Evolutionary conservation across 1,284 basidiomycete species (phyloP).

Genomic region (Cutaneotrichosporon sp.): DNA sequence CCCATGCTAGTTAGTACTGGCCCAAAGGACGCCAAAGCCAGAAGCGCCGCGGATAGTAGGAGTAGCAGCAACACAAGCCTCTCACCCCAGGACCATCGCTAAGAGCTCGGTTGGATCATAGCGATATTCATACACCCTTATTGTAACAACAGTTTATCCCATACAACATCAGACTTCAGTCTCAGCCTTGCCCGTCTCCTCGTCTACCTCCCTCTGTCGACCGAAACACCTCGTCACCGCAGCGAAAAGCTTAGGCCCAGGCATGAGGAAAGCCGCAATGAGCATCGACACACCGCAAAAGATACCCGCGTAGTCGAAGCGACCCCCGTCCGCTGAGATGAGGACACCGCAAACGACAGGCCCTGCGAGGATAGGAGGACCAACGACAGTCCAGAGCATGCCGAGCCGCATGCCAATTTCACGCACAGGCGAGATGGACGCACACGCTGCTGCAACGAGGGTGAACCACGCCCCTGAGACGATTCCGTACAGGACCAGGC

Average conservation of each 20-base stretch:
- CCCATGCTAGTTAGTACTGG: too few species aligned
- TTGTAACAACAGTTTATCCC: too few species aligned
- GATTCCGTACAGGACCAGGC: slow-evolving; percentile 35
- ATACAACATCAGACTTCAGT: too few species aligned
- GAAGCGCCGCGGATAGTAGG: too few species aligned
- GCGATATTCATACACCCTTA: too few species aligned
- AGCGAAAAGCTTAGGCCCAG: background rate
- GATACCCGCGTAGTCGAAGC: slow-evolving; percentile 34
- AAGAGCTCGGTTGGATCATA: too few species aligned
- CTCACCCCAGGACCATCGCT: too few species aligned
- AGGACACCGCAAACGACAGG: slow-evolving; percentile 34
- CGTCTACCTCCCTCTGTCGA: background rate
- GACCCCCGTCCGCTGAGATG: background rate
- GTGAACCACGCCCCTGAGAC: slow-evolving; percentile 40
- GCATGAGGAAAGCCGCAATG: slow-evolving; percentile 16
- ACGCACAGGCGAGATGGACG: slow-evolving; percentile 34
- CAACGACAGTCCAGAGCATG: slow-evolving; percentile 39
- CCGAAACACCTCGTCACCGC: background rate
- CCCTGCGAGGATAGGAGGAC: slow-evolving; percentile 32
- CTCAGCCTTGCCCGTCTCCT: too few species aligned
- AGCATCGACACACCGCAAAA: slow-evolving; percentile 33
- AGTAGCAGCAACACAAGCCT: too few species aligned
- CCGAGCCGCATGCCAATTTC: slow-evolving; percentile 45
- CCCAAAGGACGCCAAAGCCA: too few species aligned
- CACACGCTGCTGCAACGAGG: slow-evolving; percentile 36